Evolutionary conservation across 2,329 filamentous ascomycete species (phyloP), one percentile per base, ranked within the genome.

Genomic region (Botrytis galanthina): DNA sequence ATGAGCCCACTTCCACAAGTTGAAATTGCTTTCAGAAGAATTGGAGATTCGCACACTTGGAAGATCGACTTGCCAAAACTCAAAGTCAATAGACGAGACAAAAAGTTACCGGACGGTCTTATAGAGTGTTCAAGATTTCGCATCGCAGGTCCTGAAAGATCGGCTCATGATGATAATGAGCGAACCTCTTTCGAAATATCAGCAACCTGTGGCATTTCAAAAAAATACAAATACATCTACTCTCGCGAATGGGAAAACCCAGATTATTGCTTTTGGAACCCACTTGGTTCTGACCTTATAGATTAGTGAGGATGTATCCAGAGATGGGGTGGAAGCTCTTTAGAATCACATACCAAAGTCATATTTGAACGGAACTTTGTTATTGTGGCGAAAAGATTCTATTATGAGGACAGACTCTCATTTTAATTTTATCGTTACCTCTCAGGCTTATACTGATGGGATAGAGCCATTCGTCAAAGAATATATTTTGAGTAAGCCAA

Each of bases 141-240:
- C 26, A 37, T 61, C 6, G 6, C 0, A 3, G 14, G 3, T 37
- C 20, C 10, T 10, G 5, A 18, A n/a, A 29, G 5, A 8, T 16
- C 20, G 16, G 18, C 29, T 20, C 3, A 3, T 29, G 7, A 42
- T 32, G 16, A 35, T 32, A 2, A n/a, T 14, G 48, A 51, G 12
- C 4, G 4, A 3, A 18, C 7, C 2, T 7, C 8, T 3, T 29
- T 54, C 16, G 3, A 18, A 29, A 18, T 54, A 0, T 0, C 8
- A 9, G 51, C n/a, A 29, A 18, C 4, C 16, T 29, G 14, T 29
- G 6, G 2, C 14, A 8, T 54, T 54, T 29, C n/a, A 18, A 54
- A 54, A 4, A 54, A 54, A 29, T 16, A 29, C n/a, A 54, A 29
- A 18, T 54, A 29, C n/a, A 54, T 29, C n/a, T 29, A 29, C 51